Evolutionary conservation across 345 rosid genomes (phyloP).

Genomic region (Gossypium arboreum): DNA sequence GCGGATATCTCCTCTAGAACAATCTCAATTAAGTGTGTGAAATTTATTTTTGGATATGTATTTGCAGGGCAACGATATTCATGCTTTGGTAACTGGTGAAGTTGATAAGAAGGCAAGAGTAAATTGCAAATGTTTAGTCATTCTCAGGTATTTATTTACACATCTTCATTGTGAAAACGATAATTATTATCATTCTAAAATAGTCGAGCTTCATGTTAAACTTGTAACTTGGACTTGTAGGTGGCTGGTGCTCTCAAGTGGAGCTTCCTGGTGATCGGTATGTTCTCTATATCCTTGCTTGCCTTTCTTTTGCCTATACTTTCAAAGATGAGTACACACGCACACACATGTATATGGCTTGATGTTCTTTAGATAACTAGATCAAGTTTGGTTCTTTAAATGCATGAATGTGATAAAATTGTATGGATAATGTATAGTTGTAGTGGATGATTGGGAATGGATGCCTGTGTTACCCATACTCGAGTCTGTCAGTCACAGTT

Average conservation of each 20-base stretch:
- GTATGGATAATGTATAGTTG: not conserved
- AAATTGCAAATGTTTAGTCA: slow-evolving; percentile 15
- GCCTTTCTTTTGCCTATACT: not conserved
- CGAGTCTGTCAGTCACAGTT: not conserved
- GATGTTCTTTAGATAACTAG: too few species aligned
- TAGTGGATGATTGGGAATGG: not conserved
- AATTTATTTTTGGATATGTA: not conserved
- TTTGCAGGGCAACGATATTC: slow-evolving; percentile 19
- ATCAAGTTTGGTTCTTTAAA: too few species aligned
- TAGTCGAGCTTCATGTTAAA: not conserved
- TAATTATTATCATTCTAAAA: not conserved
- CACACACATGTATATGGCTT: too few species aligned
- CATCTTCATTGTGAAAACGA: not conserved
- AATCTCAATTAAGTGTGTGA: slow-evolving; percentile 7
- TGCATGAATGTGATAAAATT: not conserved
- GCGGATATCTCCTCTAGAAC: not conserved
- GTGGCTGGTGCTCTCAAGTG: slow-evolving; percentile 16
- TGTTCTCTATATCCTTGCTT: slow-evolving; percentile 5
- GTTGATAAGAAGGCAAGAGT: slow-evolving; percentile 10
- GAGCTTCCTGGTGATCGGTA: slow-evolving; percentile 15
- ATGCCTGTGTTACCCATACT: not conserved
- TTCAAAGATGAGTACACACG: not conserved
- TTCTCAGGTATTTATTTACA: slow-evolving; percentile 21
- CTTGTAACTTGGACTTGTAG: slow-evolving; percentile 9
- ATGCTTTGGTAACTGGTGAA: slow-evolving; percentile 11